Evolutionary conservation across 257 asterid genomes (phyloP), one percentile per base, ranked within the genome.

Genomic region (Solanum dulcamara): DNA sequence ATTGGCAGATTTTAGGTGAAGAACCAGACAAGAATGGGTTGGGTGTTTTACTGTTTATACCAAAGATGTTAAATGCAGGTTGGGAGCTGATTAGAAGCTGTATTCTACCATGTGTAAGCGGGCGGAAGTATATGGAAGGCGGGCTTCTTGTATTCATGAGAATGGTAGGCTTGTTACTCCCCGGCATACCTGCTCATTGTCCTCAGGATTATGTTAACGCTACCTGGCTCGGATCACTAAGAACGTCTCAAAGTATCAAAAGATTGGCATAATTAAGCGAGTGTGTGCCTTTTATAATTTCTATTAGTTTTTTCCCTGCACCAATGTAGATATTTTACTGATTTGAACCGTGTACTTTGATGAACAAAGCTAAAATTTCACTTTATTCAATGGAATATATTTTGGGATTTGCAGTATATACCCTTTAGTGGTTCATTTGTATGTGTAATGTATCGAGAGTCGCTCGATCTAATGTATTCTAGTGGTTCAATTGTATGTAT

Each of bases 51-150:
- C 71, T 83, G 3, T 1, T 90, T 24, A 22, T 91, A 51, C 83
- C 67, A 1, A 88, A 50, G 86, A 89, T 88, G 72, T 40, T 85
- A 17, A 92, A 94, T 87, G 89, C 90, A 9, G 2, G 86, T 8
- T 93, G 97, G 96, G 97, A 94, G 87, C 18, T 94, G 24, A 84
- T 88, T 4, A 89, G 97, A 88, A 77, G 98, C 74, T 89, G 91
- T 88, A 24, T 91, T 60, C 93, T 93, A 55, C 90, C 93, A 0
- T 42, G 18, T 35, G 53, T 88, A 79, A 83, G 50, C 14, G 98
- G 94, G 66, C 37, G 74, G 42, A 92, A 92, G 0, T 93, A 93
- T 71, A 84, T 32, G 64, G 98, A 94, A 92, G 81, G 89, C 3
- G 82, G 86, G 32, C 83, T 91, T 50, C 87, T 89, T 2, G 15